These are phyloP conservation scores for Coccomyxa sp. DNA, from an alignment of 139 green algal genomes.

Conservation along the genomic window DNA sequence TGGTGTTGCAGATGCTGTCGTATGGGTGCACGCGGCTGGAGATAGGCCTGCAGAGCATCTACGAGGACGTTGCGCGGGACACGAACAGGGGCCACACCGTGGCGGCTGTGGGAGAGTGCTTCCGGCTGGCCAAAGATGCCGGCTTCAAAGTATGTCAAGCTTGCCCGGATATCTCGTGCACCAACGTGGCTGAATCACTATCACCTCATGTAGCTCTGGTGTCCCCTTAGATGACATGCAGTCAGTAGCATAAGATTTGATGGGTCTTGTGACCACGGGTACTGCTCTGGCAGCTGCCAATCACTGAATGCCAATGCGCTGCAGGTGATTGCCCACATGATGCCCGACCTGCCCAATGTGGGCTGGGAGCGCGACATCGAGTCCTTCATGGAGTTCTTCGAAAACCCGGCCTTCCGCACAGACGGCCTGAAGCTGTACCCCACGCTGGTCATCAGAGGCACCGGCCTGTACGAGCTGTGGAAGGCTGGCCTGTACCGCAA, in stretches of 20 bases:
- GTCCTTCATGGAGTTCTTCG: conserved; percentile 96
- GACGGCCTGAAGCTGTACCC: conserved; percentile 94
- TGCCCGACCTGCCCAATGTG: conserved; percentile 97
- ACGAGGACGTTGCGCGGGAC: conserved; percentile 95
- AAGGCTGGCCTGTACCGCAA: conserved; percentile 92
- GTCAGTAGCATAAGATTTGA: no score
- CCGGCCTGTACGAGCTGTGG: conserved; percentile 98
- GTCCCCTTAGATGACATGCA: no score
- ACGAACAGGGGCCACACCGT: conserved; percentile 94
- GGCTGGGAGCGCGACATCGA: conserved; percentile 96
- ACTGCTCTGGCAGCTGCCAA: no score
- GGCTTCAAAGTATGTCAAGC: conserved; percentile 96
- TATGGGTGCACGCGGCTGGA: conserved; percentile 91
- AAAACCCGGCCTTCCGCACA: conserved; percentile 88
- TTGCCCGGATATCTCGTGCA: no score
- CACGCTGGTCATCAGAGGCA: conserved; percentile 77
- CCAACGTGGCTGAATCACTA: neutral
- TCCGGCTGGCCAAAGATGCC: conserved; percentile 89
- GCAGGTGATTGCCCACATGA: conserved; percentile 95
- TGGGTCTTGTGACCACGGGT: no score
- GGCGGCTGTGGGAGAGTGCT: conserved; percentile 88
- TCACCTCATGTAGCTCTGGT: no score
- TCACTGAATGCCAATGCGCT: neutral
- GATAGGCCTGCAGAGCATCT: conserved; percentile 92
- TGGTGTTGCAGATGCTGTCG: conserved; percentile 81